These are phyloP conservation scores for Pseudonitzschia pungens DNA, from an alignment of 108 stramenopile species.

Conservation along the genomic window DNA sequence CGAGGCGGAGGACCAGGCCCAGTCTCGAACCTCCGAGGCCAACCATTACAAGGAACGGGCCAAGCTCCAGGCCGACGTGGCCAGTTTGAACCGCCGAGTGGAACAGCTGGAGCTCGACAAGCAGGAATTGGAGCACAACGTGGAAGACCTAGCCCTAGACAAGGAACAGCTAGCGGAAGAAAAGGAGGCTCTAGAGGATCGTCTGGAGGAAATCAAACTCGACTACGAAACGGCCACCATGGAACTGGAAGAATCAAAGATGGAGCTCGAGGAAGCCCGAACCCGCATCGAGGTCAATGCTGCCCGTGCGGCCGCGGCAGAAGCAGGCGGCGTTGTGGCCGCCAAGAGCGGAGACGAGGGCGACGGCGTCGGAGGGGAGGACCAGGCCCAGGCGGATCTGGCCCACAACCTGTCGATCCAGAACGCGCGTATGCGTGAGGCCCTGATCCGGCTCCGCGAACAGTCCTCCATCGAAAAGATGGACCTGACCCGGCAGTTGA, in stretches of 20 bases:
- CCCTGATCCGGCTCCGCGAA: slow-evolving; percentile 74
- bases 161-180: slow-evolving; percentile 79
- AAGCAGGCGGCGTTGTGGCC: neutral
- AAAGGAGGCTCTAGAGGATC: slow-evolving; percentile 73
- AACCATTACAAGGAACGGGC: slow-evolving; percentile 69
- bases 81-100: slow-evolving; percentile 54
- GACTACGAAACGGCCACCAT: slow-evolving; percentile 79
- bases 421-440: slow-evolving; percentile 81
- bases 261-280: slow-evolving; percentile 59
- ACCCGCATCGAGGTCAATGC: slow-evolving; percentile 24
- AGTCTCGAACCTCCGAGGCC: slow-evolving; percentile 30
- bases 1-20: slow-evolving; percentile 8
- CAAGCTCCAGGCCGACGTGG: slow-evolving; percentile 68
- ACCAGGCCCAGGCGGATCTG: slow-evolving; percentile 51
- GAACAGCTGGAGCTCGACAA: slow-evolving; percentile 68
- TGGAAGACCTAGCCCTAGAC: slow-evolving; percentile 83
- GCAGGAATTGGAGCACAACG: slow-evolving; percentile 61
- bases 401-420: slow-evolving; percentile 66
- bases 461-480: slow-evolving; percentile 77
- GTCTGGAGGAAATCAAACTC: slow-evolving; percentile 70
- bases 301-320: slow-evolving; percentile 23
- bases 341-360: slow-evolving; percentile 9
- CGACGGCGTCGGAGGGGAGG: slow-evolving; percentile 9
- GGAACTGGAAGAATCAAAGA: slow-evolving; percentile 73
- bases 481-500: slow-evolving; percentile 62